Evolutionary conservation across 108 stramenopile species (phyloP), one percentile per base, ranked within the genome.

Genomic region (Phaeodactylum tricornutum): DNA sequence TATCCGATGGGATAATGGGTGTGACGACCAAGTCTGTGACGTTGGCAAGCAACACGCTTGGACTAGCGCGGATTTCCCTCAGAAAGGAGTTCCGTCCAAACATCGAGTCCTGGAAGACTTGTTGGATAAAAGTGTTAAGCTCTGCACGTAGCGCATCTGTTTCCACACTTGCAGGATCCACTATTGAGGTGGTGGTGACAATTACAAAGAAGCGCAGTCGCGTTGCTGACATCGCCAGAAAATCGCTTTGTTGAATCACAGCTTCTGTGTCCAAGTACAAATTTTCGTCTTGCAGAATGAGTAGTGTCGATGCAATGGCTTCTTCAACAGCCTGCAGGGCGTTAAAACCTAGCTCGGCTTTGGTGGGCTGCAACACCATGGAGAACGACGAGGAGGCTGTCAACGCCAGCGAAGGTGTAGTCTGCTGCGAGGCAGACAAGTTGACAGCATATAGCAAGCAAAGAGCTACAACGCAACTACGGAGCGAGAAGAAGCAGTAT

Each of bases 41-140:
- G 12, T 55, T 53, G 8, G 57, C 29, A 26, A 57, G 33, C 12
- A n/a, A 29, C 16, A 17, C 28, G 21, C 62, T 25, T 29, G 47
- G 47, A 30, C 24, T 17, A 2, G n/a, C 27, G 0, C 39, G 23
- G 17, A 67, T 20, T 2, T 20, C 26, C 0, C 20, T 30, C 11
- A 67, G 11, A 25, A 67, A 67, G 5, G 39, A 20, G 5, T 41
- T 20, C 8, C 39, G 5, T 6, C 39, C 39, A 5, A 41, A 20
- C 8, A 20, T 4, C 5, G 39, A 20, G 14, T 20, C 39, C 16
- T 20, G 21, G 19, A 41, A 41, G 39, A 20, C 16, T 20, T 11
- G 19, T 14, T 41, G 9, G 5, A 41, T 41, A 4, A 41, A 14
- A 5, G 5, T 5, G 21, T 41, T 41, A 5, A 41, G 4, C 5